Conservation (phyloP, 2,329 filamentous ascomycete genomes). For the Exophiala lecanii-corni region DNA sequence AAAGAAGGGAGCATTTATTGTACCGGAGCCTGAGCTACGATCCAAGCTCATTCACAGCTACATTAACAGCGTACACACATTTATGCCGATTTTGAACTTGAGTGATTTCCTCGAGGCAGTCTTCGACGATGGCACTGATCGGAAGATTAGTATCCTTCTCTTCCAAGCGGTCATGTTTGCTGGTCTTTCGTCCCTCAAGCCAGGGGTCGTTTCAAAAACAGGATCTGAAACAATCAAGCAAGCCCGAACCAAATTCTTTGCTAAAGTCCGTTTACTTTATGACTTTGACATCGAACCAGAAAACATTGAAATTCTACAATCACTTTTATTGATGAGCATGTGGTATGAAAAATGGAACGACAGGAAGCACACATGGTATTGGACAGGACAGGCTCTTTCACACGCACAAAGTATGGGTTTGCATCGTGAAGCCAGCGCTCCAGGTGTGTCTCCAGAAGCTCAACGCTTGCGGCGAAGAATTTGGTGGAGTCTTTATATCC, state of each 20-base stretch:
- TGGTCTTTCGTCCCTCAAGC: background rate
- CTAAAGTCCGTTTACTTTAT: slow-evolving; percentile 52
- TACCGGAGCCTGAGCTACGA: background rate
- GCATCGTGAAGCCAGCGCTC: slow-evolving; percentile 77
- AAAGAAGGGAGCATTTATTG: background rate
- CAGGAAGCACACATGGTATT: slow-evolving; percentile 96
- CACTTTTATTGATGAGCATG: slow-evolving; percentile 88
- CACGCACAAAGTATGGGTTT: slow-evolving; percentile 87
- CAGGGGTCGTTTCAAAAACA: background rate
- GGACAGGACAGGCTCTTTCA: slow-evolving; percentile 96
- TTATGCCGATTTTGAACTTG: background rate
- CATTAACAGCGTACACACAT: background rate
- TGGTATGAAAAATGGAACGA: slow-evolving; percentile 97
- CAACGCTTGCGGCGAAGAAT: slow-evolving; percentile 87
- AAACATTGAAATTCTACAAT: slow-evolving; percentile 79
- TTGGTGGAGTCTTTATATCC: slow-evolving; percentile 97
- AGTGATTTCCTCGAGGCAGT: background rate
- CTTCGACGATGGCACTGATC: background rate
- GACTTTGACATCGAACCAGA: slow-evolving; percentile 93
- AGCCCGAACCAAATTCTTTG: background rate
- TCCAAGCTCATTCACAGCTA: background rate
- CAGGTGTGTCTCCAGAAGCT: slow-evolving; percentile 65
- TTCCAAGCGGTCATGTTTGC: background rate
- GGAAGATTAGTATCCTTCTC: background rate
- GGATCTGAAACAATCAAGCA: background rate